Evolutionary conservation across 768 basidiomycete species (phyloP).

Genomic region (Strobilomyces dryophilus): DNA sequence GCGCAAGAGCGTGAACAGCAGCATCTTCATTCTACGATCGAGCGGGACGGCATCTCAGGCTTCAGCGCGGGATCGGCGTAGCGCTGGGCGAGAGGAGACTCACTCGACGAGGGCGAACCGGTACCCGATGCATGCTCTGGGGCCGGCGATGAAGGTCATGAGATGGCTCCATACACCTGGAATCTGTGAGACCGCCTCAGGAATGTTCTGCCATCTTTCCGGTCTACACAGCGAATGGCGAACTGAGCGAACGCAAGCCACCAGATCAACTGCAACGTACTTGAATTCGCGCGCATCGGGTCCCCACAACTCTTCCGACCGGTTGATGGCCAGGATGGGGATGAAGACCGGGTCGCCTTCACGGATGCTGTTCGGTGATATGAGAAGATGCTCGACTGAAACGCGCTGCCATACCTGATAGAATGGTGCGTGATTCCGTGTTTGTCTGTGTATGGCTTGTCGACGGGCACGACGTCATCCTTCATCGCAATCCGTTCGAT

Average conservation of each 20-base stretch:
- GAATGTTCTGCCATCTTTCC: too few relatives aligned
- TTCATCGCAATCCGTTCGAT: conserved; percentile 44
- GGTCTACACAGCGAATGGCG: background rate
- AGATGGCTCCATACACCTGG: conserved; percentile 62
- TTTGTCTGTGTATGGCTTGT: conserved; percentile 40
- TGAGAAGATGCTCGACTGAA: background rate
- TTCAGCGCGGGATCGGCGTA: too few relatives aligned
- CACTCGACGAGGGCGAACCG: conserved; percentile 18
- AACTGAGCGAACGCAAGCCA: too few relatives aligned
- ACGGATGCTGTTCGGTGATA: conserved; percentile 27
- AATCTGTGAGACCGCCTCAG: conserved; percentile 29
- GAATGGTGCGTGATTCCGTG: conserved; percentile 37
- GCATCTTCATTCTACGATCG: too few relatives aligned
- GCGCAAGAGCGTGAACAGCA: too few relatives aligned
- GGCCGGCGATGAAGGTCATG: conserved; percentile 61
- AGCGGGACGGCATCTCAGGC: too few relatives aligned
- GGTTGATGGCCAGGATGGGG: conserved; percentile 52
- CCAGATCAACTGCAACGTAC: too few relatives aligned
- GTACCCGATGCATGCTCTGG: conserved; percentile 65
- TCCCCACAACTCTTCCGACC: conserved; percentile 55
- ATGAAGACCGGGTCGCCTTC: conserved; percentile 47
- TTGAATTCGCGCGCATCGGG: conserved; percentile 57
- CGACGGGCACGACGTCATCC: conserved; percentile 52
- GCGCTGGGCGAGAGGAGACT: conserved; percentile 16
- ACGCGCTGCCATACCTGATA: conserved; percentile 43